Conservation (phyloP, 1,284 basidiomycete genomes). For the Sphagnurus paluster region DNA sequence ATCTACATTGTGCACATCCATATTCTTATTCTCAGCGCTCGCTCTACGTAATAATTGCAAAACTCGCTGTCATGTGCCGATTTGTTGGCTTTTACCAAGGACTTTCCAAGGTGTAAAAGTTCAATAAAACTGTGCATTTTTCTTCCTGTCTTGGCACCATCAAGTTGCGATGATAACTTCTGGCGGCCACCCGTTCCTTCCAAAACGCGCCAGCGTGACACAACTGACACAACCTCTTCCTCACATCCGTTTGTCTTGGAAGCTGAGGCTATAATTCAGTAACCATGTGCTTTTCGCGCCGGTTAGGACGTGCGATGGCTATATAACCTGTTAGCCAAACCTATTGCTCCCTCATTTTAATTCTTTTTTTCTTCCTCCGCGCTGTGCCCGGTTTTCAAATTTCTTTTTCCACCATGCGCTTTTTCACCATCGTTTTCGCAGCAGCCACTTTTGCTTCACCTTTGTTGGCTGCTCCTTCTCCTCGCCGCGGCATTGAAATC, state of each 20-base stretch:
- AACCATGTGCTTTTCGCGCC: not conserved
- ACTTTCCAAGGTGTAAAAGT: too few species aligned
- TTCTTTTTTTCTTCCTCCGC: not conserved
- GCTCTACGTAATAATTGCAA: too few species aligned
- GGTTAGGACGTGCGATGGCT: not conserved
- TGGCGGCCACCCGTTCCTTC: not conserved
- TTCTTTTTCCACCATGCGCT: conserved; percentile 11
- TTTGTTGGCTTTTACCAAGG: too few species aligned
- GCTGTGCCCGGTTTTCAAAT: too few species aligned
- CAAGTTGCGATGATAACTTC: too few species aligned
- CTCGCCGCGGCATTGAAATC: conserved; percentile 22
- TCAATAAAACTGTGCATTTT: too few species aligned
- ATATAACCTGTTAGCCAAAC: not conserved
- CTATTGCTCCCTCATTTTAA: not conserved
- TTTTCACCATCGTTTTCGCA: conserved; percentile 14
- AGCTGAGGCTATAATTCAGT: not conserved
- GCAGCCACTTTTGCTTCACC: conserved; percentile 14
- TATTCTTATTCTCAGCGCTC: too few species aligned
- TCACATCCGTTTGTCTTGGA: not conserved
- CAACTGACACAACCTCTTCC: too few species aligned
- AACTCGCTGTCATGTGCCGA: too few species aligned
- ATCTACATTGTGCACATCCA: too few species aligned
- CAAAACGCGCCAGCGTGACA: not conserved
- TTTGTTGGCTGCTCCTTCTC: conserved; percentile 26
- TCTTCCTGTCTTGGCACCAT: too few species aligned